Evolutionary conservation across 2,329 filamentous ascomycete genomes (phyloP).

Genomic region (Alternaria arbusti): DNA sequence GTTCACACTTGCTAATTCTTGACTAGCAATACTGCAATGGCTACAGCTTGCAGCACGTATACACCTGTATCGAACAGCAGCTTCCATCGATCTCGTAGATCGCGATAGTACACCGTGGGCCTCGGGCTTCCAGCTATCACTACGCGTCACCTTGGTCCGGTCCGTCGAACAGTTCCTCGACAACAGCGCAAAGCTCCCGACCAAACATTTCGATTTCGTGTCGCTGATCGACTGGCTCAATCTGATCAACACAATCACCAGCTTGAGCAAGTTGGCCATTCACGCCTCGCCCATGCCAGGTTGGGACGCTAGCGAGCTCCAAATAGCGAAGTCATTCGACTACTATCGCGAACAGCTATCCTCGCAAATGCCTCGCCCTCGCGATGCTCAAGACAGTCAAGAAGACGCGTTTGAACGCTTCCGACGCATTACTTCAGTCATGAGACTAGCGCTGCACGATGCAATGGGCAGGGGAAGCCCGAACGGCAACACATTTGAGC

Average conservation of each 20-base stretch:
- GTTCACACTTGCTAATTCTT: constrained; percentile 14
- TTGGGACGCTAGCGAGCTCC: constrained; percentile 42
- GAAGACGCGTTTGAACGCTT: constrained; percentile 45
- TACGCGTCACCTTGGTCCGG: constrained; percentile 41
- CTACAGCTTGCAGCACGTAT: constrained; percentile 39
- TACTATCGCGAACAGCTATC: constrained; percentile 42
- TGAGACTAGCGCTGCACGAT: constrained; percentile 35
- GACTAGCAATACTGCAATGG: constrained; percentile 41
- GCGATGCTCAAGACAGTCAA: constrained; percentile 26
- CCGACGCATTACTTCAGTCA: constrained; percentile 41
- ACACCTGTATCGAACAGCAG: constrained; percentile 35
- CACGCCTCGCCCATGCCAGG: constrained; percentile 40
- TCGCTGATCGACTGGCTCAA: constrained; percentile 44
- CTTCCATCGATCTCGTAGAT: constrained; percentile 36
- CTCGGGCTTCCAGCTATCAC: constrained; percentile 43
- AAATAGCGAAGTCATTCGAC: constrained; percentile 41
- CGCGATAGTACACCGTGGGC: constrained; percentile 41
- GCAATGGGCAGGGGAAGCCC: constrained; percentile 33
- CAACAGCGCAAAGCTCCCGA: constrained; percentile 34
- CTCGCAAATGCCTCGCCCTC: constrained; percentile 38
- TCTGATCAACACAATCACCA: constrained; percentile 37
- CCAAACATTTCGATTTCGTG: constrained; percentile 36
- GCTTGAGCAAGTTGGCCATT: constrained; percentile 38
- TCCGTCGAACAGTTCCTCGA: constrained; percentile 45
- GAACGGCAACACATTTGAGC: constrained; percentile 42